These are phyloP conservation scores for Hericium coralloides DNA, from an alignment of 768 basidiomycete species.

Conservation along the genomic window DNA sequence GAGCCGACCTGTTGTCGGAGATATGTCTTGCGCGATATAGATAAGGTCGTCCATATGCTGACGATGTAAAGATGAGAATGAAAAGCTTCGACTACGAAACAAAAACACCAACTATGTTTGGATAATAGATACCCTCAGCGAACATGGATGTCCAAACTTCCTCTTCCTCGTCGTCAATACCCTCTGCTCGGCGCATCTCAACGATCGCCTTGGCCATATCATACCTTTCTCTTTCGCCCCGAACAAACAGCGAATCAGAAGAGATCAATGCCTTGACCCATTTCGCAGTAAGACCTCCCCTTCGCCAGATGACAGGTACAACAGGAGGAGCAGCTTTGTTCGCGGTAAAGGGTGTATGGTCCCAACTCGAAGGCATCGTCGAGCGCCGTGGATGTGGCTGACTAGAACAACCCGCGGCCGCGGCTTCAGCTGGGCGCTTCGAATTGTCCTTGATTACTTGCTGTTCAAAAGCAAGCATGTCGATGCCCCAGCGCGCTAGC, in stretches of 20 bases:
- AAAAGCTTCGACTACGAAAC: neutral
- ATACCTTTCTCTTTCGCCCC: constrained; percentile 73
- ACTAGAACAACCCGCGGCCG: constrained; percentile 1
- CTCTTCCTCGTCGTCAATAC: constrained; percentile 56
- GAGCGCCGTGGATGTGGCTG: constrained; percentile 3
- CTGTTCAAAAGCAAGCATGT: constrained; percentile 65
- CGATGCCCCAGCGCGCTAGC: constrained; percentile 78
- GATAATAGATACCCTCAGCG: constrained; percentile 70
- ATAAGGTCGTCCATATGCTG: constrained; percentile 78
- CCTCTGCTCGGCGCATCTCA: constrained; percentile 56
- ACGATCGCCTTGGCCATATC: constrained; percentile 66
- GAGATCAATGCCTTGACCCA: constrained; percentile 73
- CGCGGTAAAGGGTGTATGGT: neutral
- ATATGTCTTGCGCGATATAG: constrained; percentile 63
- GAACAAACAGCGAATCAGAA: constrained; percentile 74
- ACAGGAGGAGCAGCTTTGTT: constrained; percentile 9
- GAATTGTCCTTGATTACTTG: constrained; percentile 12
- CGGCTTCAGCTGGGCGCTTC: neutral
- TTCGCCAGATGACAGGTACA: constrained; percentile 59
- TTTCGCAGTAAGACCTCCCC: constrained; percentile 58
- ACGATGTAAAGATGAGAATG: neutral
- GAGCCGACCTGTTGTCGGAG: constrained; percentile 55
- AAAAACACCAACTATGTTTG: constrained; percentile 60
- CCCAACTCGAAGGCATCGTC: constrained; percentile 2
- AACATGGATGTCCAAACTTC: constrained; percentile 64